Conservation (phyloP, 805 yeast species). For the Dipodascopsis uninucleata region DNA sequence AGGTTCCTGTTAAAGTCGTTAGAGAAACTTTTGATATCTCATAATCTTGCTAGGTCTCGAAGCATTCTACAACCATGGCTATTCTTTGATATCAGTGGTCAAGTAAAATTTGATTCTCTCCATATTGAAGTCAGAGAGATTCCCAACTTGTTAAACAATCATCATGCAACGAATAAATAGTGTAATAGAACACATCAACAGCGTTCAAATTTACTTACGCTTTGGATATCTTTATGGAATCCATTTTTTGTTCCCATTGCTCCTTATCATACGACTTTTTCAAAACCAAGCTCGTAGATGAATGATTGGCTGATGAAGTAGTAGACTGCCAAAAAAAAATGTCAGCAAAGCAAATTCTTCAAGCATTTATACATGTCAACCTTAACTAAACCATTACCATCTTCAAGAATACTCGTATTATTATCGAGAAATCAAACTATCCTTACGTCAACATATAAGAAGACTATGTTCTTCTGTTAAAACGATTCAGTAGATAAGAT, state of each 20-base stretch:
- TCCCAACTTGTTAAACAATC: conserved; percentile 30
- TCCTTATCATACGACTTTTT: conserved; percentile 26
- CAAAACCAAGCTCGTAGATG: background rate
- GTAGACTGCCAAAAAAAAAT: conserved; percentile 8
- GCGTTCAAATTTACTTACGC: conserved; percentile 10
- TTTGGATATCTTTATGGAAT: conserved; percentile 29
- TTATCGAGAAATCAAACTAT: no score
- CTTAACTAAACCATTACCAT: no score
- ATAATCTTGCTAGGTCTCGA: no score
- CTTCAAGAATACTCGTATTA: no score
- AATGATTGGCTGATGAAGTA: conserved; percentile 4
- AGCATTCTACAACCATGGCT: no score
- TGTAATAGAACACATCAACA: background rate
- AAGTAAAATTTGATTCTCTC: conserved; percentile 24
- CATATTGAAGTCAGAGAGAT: conserved; percentile 31
- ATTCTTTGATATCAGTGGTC: conserved; percentile 24
- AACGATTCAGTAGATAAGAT: no score
- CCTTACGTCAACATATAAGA: no score
- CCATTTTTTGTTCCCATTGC: conserved; percentile 33
- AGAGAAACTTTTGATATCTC: background rate
- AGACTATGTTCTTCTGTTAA: no score
- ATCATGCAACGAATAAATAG: conserved; percentile 5
- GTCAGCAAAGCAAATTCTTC: background rate
- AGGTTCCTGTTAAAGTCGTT: conserved; percentile 31
- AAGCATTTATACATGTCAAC: no score